Evolutionary conservation across 2,329 filamentous ascomycete species (phyloP).

Genomic region (Xylaria polymorpha): DNA sequence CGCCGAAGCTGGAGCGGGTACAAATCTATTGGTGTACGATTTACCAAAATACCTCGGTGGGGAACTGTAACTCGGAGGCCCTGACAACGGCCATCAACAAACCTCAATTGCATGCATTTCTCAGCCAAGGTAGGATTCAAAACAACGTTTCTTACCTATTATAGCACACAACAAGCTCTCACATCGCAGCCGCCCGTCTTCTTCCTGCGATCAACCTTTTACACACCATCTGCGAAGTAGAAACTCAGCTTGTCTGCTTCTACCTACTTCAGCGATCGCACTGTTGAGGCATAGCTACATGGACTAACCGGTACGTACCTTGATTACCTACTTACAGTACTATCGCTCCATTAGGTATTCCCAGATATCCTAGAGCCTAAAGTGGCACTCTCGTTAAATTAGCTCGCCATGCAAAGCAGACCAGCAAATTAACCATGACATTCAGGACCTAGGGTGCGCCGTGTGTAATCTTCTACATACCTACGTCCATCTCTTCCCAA

Average conservation of each 20-base stretch:
- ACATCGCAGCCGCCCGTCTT: slow-evolving; percentile 10
- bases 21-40: not conserved
- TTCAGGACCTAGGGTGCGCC: slow-evolving; percentile 4
- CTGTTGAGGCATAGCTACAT: slow-evolving; percentile 1
- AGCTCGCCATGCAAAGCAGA: slow-evolving; percentile 23
- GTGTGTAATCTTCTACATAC: slow-evolving; percentile 15
- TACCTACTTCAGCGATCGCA: slow-evolving; percentile 3
- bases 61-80: slow-evolving; percentile 18
- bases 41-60: slow-evolving; percentile 13
- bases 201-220: slow-evolving; percentile 6
- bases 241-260: not conserved
- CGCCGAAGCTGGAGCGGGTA: not conserved
- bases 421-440: slow-evolving; percentile 25
- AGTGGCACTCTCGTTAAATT: slow-evolving; percentile 29
- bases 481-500: slow-evolving; percentile 8
- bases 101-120: slow-evolving; percentile 18
- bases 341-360: slow-evolving; percentile 4
- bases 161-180: slow-evolving; percentile 5
- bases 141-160: slow-evolving; percentile 17
- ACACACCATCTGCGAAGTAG: slow-evolving; percentile 10
- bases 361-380: slow-evolving; percentile 31
- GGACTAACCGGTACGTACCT: slow-evolving; percentile 31
- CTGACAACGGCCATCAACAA: slow-evolving; percentile 36
- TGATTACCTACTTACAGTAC: not conserved
- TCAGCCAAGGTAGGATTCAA: slow-evolving; percentile 12